Conservation (phyloP, 2,329 filamentous ascomycete genomes). For the Neoscytalidium dimidiatum region DNA sequence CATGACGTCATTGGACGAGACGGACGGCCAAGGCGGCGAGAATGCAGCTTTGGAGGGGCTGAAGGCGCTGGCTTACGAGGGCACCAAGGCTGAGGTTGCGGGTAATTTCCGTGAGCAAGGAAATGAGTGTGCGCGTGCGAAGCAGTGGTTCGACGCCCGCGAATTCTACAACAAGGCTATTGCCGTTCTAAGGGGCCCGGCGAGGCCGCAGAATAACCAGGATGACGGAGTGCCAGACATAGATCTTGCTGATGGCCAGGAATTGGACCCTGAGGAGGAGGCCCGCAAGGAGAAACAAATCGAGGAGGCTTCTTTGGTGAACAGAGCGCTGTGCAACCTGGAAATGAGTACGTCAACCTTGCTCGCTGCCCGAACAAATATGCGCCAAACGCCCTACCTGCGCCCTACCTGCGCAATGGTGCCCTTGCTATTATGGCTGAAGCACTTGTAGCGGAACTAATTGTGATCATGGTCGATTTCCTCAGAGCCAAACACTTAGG, state of each 20-base stretch:
- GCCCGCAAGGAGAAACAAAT: slow-evolving; percentile 61
- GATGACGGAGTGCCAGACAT: slow-evolving; percentile 48
- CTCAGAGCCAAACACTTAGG: background rate
- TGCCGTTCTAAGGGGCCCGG: slow-evolving; percentile 65
- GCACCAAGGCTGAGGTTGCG: slow-evolving; percentile 80
- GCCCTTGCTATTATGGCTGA: too few species aligned
- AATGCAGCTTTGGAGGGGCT: slow-evolving; percentile 85
- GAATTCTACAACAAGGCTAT: slow-evolving; percentile 93
- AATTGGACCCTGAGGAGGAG: slow-evolving; percentile 60
- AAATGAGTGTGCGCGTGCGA: slow-evolving; percentile 79
- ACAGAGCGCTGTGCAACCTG: slow-evolving; percentile 87
- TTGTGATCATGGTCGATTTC: too few species aligned
- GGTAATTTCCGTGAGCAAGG: slow-evolving; percentile 86
- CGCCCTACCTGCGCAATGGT: background rate
- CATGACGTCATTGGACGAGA: slow-evolving; percentile 83
- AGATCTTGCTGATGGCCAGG: slow-evolving; percentile 46
- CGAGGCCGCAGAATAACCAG: slow-evolving; percentile 51
- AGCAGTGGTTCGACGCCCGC: slow-evolving; percentile 77
- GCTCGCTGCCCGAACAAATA: background rate
- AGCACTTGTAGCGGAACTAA: background rate
- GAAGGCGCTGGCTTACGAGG: slow-evolving; percentile 89
- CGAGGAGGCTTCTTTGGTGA: slow-evolving; percentile 78
- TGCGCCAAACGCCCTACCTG: background rate
- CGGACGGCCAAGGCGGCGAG: slow-evolving; percentile 64
- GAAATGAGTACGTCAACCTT: slow-evolving; percentile 63